Evolutionary conservation across 2,329 filamentous ascomycete genomes (phyloP).

Genomic region (Talaromyces sp.): DNA sequence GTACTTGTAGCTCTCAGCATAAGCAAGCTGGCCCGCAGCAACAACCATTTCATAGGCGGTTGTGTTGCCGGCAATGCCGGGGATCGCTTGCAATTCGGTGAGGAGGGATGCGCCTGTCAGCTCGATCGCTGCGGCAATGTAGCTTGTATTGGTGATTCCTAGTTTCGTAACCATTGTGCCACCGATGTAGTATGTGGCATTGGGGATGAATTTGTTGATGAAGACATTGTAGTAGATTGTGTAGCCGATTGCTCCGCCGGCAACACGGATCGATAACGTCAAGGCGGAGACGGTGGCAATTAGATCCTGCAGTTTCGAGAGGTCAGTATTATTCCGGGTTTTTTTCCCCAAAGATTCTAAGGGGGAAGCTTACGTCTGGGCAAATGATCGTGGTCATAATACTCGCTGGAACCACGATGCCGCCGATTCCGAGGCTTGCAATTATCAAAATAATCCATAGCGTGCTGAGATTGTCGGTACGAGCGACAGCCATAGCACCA

Average conservation of each 20-base stretch:
- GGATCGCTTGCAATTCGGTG: conserved; percentile 42
- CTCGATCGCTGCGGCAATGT: conserved; percentile 47
- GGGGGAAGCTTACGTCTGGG: conserved; percentile 46
- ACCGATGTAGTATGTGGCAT: conserved; percentile 46
- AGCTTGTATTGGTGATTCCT: conserved; percentile 43
- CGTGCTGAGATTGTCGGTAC: conserved; percentile 47
- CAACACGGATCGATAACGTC: conserved; percentile 62
- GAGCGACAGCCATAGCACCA: conserved; percentile 48
- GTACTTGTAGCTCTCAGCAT: conserved; percentile 53
- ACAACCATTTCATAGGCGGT: conserved; percentile 49
- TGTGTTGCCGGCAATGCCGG: conserved; percentile 49
- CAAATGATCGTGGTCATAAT: conserved; percentile 66
- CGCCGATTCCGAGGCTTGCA: conserved; percentile 60
- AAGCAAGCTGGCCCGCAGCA: conserved; percentile 50
- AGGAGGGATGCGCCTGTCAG: conserved; percentile 51
- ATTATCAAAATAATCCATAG: conserved; percentile 56
- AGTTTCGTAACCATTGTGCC: conserved; percentile 44
- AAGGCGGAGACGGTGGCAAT: conserved; percentile 65
- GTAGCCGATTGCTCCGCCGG: conserved; percentile 62
- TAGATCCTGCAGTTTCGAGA: conserved; percentile 38
- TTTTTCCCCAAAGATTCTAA: not conserved
- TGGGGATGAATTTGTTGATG: conserved; percentile 40
- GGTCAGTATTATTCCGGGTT: not conserved
- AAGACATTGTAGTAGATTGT: conserved; percentile 52
- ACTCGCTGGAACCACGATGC: conserved; percentile 61